Percentiles rank a stretch among this genome's conserved stretches.
phyloP scores from a whole-genome alignment of 345 rosid genomes.

The Tarenaya hassleriana region DNA sequence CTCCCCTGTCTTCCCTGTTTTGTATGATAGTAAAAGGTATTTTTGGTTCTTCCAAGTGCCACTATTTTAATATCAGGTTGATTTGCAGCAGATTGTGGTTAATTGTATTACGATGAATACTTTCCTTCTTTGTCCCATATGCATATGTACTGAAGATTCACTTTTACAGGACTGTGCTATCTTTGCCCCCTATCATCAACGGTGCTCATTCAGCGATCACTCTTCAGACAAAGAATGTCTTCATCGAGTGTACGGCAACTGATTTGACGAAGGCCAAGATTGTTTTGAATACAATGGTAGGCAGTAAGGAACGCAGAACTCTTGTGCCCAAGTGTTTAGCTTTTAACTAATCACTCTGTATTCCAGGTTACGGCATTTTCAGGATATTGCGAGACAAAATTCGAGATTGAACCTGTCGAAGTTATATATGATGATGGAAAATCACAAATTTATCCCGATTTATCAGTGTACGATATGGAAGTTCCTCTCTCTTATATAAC shows the following conservation, averaged over 20 bases:
- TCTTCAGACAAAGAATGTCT: slow-evolving; percentile 82
- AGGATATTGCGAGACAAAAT: slow-evolving; percentile 59
- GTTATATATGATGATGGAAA: slow-evolving; percentile 57
- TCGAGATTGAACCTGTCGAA: slow-evolving; percentile 94
- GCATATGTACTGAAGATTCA: too few species aligned
- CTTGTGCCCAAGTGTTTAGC: slow-evolving; percentile 5
- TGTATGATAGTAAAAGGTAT: slow-evolving; percentile 73
- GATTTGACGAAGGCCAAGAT: slow-evolving; percentile 91
- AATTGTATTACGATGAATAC: too few species aligned
- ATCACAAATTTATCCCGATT: slow-evolving; percentile 65
- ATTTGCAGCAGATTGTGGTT: too few species aligned
- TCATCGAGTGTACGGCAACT: slow-evolving; percentile 95
- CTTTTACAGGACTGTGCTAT: slow-evolving; percentile 76
- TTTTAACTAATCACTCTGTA: slow-evolving; percentile 15
- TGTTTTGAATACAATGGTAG: slow-evolving; percentile 89
- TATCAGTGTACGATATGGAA: slow-evolving; percentile 64
- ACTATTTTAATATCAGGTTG: slow-evolving; percentile 3
- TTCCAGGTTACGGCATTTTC: slow-evolving; percentile 74
- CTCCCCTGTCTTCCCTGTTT: slow-evolving; percentile 78
- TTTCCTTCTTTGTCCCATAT: too few species aligned
- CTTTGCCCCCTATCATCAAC: slow-evolving; percentile 90
- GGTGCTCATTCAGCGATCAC: slow-evolving; percentile 93
- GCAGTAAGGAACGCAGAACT: slow-evolving; percentile 14
- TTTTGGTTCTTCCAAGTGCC: slow-evolving; percentile 14
- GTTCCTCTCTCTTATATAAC: slow-evolving; percentile 78